phyloP scores from a whole-genome alignment of 225 moss, liverwort and hornwort species.

The Pseudisothecium myosuroides region DNA sequence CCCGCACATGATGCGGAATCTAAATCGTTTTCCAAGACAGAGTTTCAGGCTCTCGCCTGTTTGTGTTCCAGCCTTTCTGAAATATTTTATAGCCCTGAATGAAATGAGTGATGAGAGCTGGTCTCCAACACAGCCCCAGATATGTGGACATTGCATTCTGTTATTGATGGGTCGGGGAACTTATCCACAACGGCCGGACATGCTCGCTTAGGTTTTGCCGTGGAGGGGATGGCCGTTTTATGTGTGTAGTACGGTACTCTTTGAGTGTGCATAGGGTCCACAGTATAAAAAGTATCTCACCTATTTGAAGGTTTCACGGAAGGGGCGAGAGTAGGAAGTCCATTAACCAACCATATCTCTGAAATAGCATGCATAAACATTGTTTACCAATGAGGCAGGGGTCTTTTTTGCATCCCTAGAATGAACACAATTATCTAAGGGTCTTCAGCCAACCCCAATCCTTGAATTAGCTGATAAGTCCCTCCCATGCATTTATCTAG shows the following conservation, averaged over 20 bases:
- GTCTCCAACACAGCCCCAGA: background rate
- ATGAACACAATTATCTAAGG: background rate
- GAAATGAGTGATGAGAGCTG: background rate
- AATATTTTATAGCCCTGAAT: background rate
- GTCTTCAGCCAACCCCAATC: rapidly evolving
- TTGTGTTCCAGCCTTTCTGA: background rate
- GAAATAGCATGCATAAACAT: background rate
- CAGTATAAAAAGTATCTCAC: background rate
- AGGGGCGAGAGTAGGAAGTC: too few species aligned
- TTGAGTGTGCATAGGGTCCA: background rate
- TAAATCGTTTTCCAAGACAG: background rate
- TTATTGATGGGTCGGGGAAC: background rate
- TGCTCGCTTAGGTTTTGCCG: background rate
- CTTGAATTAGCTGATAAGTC: background rate
- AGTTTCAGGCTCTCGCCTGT: background rate
- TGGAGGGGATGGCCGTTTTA: background rate
- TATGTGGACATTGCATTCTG: background rate
- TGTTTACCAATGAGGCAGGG: background rate
- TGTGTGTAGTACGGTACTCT: background rate
- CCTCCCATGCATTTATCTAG: background rate
- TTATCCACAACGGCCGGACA: background rate
- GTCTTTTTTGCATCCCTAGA: background rate
- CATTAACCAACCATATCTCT: too few species aligned
- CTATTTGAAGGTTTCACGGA: background rate
- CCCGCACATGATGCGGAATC: background rate